Evolutionary conservation across 345 rosid genomes (phyloP).

Genomic region (Populus tremula): DNA sequence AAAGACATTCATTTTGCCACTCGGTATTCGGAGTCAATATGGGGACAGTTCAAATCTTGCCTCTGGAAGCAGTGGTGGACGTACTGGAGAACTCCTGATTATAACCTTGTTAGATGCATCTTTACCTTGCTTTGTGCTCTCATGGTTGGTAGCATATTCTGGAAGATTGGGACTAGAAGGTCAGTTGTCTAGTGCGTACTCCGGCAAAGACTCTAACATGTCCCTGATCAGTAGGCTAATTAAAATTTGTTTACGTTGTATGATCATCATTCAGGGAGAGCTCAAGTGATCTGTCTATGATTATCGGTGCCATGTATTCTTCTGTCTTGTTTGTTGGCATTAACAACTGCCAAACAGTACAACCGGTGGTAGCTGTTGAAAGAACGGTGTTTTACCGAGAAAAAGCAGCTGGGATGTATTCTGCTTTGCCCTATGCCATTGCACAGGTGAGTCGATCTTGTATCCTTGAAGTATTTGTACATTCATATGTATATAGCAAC

Average conservation of each 20-base stretch:
- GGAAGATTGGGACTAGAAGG: constrained; percentile 46
- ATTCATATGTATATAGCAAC: neutral
- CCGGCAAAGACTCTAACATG: neutral
- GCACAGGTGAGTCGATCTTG: constrained; percentile 46
- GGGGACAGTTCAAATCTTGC: constrained; percentile 53
- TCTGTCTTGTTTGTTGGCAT: constrained; percentile 47
- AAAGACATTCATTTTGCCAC: constrained; percentile 40
- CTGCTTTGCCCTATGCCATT: constrained; percentile 51
- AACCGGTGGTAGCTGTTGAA: constrained; percentile 50
- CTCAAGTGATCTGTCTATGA: constrained; percentile 38
- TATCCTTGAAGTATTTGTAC: neutral
- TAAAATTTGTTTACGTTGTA: neutral
- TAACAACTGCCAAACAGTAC: constrained; percentile 45
- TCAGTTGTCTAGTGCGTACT: neutral
- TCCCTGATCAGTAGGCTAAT: neutral
- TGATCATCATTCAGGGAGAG: constrained; percentile 24
- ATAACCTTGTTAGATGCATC: constrained; percentile 39
- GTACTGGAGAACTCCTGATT: constrained; percentile 57
- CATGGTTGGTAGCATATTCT: constrained; percentile 42
- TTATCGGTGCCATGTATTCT: constrained; percentile 51
- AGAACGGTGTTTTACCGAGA: constrained; percentile 64
- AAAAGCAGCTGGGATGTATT: constrained; percentile 59
- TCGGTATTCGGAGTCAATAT: constrained; percentile 37
- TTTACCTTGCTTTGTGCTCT: constrained; percentile 41
- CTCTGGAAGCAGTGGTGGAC: constrained; percentile 61